phyloP scores from a whole-genome alignment of 805 yeast genomes.

The Kurtzmaniella fragi region DNA sequence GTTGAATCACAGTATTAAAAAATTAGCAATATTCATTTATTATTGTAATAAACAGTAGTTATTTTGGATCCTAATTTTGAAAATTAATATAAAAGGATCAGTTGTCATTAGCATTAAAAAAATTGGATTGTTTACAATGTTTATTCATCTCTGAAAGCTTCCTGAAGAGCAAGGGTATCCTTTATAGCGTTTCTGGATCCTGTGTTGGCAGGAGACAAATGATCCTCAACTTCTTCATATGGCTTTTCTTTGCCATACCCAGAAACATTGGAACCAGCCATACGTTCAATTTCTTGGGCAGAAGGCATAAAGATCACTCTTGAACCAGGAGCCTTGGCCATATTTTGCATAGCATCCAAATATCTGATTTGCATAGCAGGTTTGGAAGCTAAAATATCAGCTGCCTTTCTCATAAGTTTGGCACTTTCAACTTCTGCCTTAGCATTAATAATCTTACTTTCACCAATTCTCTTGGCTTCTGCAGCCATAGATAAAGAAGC shows the following conservation, averaged over 20 bases:
- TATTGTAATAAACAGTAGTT: no score
- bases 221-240: constrained; percentile 18
- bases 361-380: constrained; percentile 78
- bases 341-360: constrained; percentile 71
- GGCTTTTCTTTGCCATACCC: constrained; percentile 1
- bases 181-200: constrained; percentile 8
- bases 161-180: constrained; percentile 29
- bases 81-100: no score
- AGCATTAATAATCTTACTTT: constrained; percentile 68
- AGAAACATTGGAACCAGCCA: constrained; percentile 22
- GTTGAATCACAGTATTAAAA: no score
- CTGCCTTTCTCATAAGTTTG: constrained; percentile 72
- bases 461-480: constrained; percentile 72
- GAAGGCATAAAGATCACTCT: constrained; percentile 73
- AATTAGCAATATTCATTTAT: no score
- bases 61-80: no score
- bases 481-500: constrained; percentile 67
- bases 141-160: constrained; percentile 16
- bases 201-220: constrained; percentile 7
- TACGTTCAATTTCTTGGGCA: constrained; percentile 36
- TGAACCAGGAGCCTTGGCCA: constrained; percentile 59
- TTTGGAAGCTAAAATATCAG: constrained; percentile 67
- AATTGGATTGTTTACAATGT: neutral
- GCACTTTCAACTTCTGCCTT: constrained; percentile 74
- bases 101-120: no score